These are phyloP conservation scores for Fusarium aywerte DNA, from an alignment of 2,329 filamentous ascomycete genomes.

Conservation along the genomic window DNA sequence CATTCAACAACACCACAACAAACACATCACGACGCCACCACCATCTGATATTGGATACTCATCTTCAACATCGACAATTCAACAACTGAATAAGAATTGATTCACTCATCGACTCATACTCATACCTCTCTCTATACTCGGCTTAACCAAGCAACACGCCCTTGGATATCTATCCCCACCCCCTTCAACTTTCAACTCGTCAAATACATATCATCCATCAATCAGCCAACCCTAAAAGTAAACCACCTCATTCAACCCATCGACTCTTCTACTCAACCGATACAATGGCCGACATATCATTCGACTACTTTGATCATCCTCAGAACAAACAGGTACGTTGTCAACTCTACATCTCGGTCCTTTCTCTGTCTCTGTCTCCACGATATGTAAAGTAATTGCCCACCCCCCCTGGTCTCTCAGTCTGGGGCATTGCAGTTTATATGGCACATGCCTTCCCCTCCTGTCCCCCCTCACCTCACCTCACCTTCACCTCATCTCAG, in stretches of 20 bases:
- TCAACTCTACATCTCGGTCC: constrained; percentile 12
- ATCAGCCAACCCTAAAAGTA: constrained; percentile 27
- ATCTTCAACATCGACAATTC: not conserved
- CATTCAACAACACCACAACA: constrained; percentile 27
- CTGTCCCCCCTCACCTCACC: constrained; percentile 36
- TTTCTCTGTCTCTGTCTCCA: constrained; percentile 19
- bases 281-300: constrained; percentile 45
- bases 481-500: constrained; percentile 42
- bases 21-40: constrained; percentile 39
- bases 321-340: constrained; percentile 46
- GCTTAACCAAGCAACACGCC: constrained; percentile 10
- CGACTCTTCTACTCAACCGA: constrained; percentile 19
- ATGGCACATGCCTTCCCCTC: constrained; percentile 41
- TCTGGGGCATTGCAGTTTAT: constrained; percentile 41
- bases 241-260: constrained; percentile 1
- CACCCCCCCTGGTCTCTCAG: constrained; percentile 35
- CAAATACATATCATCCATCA: constrained; percentile 16
- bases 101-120: constrained; percentile 22
- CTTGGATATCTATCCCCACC: too few relatives aligned
- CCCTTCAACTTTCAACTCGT: not conserved
- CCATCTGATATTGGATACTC: constrained; percentile 5
- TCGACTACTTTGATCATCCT: constrained; percentile 46
- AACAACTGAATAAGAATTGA: not conserved
- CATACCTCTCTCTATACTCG: constrained; percentile 13
- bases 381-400: constrained; percentile 15